Evolutionary conservation across 495 filamentous ascomycete species (phyloP), one percentile per base, ranked within the genome.

Genomic region (Aspergillus kassunensis): DNA sequence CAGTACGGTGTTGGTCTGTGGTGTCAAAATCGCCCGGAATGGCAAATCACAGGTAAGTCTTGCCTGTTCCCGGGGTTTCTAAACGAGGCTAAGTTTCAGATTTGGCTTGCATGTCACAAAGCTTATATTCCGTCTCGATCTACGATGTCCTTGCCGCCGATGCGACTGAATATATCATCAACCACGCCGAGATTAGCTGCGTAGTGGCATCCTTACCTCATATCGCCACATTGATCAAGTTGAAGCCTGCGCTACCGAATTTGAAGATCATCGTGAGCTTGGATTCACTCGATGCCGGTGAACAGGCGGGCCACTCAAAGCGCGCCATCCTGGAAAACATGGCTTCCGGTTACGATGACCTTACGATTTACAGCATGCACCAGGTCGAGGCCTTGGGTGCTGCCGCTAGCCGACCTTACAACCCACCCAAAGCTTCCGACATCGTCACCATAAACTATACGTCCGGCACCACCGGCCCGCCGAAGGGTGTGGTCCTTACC

Each of bases 371-470:
- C 63, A 86, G 82, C 24, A 84, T 97, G 36, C 68, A 76, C 35
- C 82, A 93, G 46, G 82, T 88, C 3, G 95, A 98, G 70, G 78
- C 82, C 37, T 56, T 96, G 11, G 93, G 95, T 15, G 81, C 75
- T 33, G 68, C 80, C 18, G 80, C 82, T 6, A 84, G 84, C 24
- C 78, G 81, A 27, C 79, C 85, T 36, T 84, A 83, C 44, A 73
- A 74, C 36, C 80, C 86, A 25, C 92, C 93, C 8, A 70, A 69
- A 25, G 81, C 87, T 0, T 79, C 86, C 2, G 91, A 97, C 62
- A 78, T 87, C 60, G 77, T 95, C 49, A 97, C 93, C 27, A 91
- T 98, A 71, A 98, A 97, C 73, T 98, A 98, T 72, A 98, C 93
- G 9, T 95, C 89, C 11, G 93, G 93, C 15, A 98, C 93, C 9